Conservation (phyloP, 345 rosid genomes). For the Kandelia obovata region DNA sequence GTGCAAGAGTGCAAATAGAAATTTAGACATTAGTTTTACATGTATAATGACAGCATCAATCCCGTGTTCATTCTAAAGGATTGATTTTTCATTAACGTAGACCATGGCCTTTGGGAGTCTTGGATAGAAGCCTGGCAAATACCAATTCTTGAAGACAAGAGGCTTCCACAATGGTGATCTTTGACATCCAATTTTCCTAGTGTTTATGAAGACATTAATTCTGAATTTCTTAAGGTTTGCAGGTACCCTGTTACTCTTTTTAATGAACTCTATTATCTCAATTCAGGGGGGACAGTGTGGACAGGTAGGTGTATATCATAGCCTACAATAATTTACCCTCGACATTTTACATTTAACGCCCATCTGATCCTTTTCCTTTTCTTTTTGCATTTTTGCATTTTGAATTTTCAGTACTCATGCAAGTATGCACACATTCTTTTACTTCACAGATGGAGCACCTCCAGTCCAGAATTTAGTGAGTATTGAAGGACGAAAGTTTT, state of each 20-base stretch:
- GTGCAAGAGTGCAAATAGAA: not conserved
- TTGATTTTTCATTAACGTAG: conserved; percentile 35
- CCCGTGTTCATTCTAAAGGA: not conserved
- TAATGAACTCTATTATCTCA: conserved; percentile 92
- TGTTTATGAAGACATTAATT: not conserved
- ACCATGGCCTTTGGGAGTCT: conserved; percentile 76
- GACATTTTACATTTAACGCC: not conserved
- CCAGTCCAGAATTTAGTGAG: conserved; percentile 64
- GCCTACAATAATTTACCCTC: not conserved
- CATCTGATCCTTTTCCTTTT: not conserved
- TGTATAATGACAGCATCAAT: not conserved
- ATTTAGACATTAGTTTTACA: conserved; percentile 4
- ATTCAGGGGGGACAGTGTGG: conserved; percentile 90
- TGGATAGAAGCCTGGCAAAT: conserved; percentile 85
- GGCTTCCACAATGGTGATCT: conserved; percentile 80
- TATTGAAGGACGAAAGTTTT: conserved; percentile 57
- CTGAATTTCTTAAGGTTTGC: conserved; percentile 19
- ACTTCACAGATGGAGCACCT: conserved; percentile 65
- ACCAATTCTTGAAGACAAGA: conserved; percentile 87
- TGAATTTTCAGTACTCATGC: not conserved
- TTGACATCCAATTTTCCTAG: conserved; percentile 4
- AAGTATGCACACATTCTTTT: not conserved
- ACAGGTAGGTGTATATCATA: conserved; percentile 46
- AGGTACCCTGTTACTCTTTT: conserved; percentile 88
- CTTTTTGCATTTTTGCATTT: not conserved